Evolutionary conservation across 2,329 filamentous ascomycete genomes (phyloP).

Genomic region (Ceratocystiopsis brevicomis): DNA sequence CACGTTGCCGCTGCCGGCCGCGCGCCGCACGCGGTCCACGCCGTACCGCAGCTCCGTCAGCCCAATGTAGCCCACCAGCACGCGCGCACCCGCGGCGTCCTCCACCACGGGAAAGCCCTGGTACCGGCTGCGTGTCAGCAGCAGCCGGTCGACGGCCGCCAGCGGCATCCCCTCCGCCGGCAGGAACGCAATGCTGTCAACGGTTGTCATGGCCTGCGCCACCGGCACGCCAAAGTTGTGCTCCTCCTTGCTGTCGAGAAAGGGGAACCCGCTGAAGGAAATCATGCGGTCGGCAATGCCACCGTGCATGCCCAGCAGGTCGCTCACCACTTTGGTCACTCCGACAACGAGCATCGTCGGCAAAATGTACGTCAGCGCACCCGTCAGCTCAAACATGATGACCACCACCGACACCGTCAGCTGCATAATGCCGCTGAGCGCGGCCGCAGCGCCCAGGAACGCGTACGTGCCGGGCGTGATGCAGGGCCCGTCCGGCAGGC

Average conservation of each 20-base stretch:
- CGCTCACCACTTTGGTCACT: slow-evolving; percentile 82
- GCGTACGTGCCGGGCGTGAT: slow-evolving; percentile 97
- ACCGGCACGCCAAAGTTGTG: slow-evolving; percentile 93
- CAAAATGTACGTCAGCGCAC: slow-evolving; percentile 90
- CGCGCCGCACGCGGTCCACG: slow-evolving; percentile 54
- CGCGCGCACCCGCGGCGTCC: slow-evolving; percentile 45
- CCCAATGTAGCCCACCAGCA: slow-evolving; percentile 78
- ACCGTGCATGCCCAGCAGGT: slow-evolving; percentile 85
- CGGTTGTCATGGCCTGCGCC: slow-evolving; percentile 89
- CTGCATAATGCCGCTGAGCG: slow-evolving; percentile 93
- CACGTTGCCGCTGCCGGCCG: slow-evolving; percentile 34
- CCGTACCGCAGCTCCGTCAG: slow-evolving; percentile 83
- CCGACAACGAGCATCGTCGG: slow-evolving; percentile 99
- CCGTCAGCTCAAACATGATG: slow-evolving; percentile 98
- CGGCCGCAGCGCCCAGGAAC: slow-evolving; percentile 79
- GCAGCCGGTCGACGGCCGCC: slow-evolving; percentile 55
- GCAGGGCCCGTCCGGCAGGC: slow-evolving; percentile 78
- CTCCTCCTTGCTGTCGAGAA: slow-evolving; percentile 92
- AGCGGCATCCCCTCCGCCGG: slow-evolving; percentile 58
- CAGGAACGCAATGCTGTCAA: slow-evolving; percentile 51
- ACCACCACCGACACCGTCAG: slow-evolving; percentile 92
- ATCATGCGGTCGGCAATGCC: slow-evolving; percentile 98
- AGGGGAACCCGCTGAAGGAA: slow-evolving; percentile 94
- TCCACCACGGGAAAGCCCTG: slow-evolving; percentile 90
- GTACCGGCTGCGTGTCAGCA: slow-evolving; percentile 62